Evolutionary conservation across 2,329 filamentous ascomycete species (phyloP).

Genomic region (Ascochyta koolunga): DNA sequence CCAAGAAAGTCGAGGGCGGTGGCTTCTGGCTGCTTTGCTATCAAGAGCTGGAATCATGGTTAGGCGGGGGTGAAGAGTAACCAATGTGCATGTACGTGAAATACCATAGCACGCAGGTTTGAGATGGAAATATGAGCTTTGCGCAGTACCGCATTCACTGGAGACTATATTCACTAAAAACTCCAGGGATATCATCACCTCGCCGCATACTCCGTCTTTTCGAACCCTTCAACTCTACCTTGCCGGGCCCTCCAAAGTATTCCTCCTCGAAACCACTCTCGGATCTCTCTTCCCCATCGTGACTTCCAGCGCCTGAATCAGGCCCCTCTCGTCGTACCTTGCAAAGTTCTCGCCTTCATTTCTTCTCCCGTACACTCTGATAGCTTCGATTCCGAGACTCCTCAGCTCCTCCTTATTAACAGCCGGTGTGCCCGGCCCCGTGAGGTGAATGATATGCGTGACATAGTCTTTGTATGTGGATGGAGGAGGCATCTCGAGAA

Average conservation of each 20-base stretch:
- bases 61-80: no score
- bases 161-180: no score
- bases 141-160: no score
- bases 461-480: conserved; percentile 71
- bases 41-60: no score
- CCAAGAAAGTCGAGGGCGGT: no score
- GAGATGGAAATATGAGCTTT: no score
- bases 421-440: conserved; percentile 70
- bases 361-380: conserved; percentile 76
- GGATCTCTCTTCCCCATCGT: conserved; percentile 72
- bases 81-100: no score
- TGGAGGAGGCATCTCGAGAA: conserved; percentile 12
- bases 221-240: not conserved
- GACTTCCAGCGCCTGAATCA: conserved; percentile 76
- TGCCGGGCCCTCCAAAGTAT: conserved; percentile 53
- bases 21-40: no score
- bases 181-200: no score
- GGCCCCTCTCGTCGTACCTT: conserved; percentile 76
- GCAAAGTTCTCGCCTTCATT: conserved; percentile 61
- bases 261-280: conserved; percentile 61
- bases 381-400: conserved; percentile 74
- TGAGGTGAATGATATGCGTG: conserved; percentile 82
- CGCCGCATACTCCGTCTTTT: no score
- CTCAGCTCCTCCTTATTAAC: conserved; percentile 71
- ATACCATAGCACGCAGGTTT: no score